phyloP scores from a whole-genome alignment of 2,329 filamentous ascomycete species.

The Plectosphaerella cucumerina region DNA sequence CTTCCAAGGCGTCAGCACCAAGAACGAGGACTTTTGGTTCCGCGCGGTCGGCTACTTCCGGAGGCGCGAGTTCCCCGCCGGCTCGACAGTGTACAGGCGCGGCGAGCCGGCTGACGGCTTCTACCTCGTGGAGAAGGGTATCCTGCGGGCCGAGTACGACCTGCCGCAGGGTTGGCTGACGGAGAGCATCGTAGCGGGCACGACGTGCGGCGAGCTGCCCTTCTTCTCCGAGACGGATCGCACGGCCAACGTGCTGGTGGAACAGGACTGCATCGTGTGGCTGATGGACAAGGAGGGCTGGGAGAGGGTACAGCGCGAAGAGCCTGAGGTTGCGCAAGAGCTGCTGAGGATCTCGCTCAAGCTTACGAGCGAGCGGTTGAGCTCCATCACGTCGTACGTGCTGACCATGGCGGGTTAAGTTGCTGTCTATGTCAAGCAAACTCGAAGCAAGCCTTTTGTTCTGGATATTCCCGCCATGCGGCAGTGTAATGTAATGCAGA shows the following conservation, averaged over 20 bases:
- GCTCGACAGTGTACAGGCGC: constrained; percentile 71
- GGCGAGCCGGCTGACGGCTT: constrained; percentile 79
- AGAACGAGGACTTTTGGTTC: constrained; percentile 96
- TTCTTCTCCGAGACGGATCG: constrained; percentile 91
- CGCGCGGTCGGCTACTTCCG: constrained; percentile 71
- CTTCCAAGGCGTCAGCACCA: constrained; percentile 81
- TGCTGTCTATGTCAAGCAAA: background rate
- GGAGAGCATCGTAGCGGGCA: constrained; percentile 89
- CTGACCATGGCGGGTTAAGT: constrained; percentile 43
- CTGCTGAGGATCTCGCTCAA: constrained; percentile 84
- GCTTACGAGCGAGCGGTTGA: constrained; percentile 90
- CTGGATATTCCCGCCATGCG: background rate
- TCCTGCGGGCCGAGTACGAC: constrained; percentile 85
- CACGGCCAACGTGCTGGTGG: constrained; percentile 81
- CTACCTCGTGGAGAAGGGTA: constrained; percentile 85
- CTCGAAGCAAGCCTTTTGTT: background rate
- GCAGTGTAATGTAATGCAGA: constrained; percentile 3
- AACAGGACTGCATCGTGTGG: constrained; percentile 81
- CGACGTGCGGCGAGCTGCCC: constrained; percentile 91
- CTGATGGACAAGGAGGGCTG: constrained; percentile 69
- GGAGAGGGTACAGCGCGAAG: constrained; percentile 64
- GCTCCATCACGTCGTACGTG: constrained; percentile 56
- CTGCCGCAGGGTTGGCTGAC: constrained; percentile 84
- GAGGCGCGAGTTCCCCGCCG: constrained; percentile 61
- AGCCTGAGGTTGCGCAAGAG: constrained; percentile 78